Conservation (phyloP, 179 eudicot genomes). For the Gypsophila paniculata region DNA sequence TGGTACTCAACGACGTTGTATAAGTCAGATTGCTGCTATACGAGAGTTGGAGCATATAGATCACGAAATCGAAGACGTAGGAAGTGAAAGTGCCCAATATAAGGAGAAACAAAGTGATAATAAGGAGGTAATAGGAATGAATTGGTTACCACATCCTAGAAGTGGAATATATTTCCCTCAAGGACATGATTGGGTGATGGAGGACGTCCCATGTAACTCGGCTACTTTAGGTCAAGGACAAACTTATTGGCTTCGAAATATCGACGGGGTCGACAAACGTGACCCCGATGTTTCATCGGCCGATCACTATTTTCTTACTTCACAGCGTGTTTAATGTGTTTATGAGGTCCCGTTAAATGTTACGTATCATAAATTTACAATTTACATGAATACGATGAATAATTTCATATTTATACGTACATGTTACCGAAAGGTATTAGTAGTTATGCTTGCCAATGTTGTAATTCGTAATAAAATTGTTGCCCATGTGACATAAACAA, state of each 20-base stretch:
- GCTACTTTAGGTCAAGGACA: slow-evolving; percentile 28
- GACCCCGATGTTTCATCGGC: slow-evolving; percentile 24
- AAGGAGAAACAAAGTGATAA: too few species aligned
- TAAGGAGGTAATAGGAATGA: not conserved
- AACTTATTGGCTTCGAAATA: slow-evolving; percentile 43
- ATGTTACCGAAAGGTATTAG: too few species aligned
- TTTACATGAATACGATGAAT: too few species aligned
- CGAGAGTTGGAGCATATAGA: not conserved
- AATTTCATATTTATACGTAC: too few species aligned
- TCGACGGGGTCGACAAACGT: slow-evolving; percentile 40
- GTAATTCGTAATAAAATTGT: too few species aligned
- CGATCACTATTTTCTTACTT: slow-evolving; percentile 17
- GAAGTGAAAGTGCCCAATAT: not conserved
- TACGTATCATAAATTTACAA: too few species aligned
- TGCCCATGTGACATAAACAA: too few species aligned
- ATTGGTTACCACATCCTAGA: slow-evolving; percentile 50
- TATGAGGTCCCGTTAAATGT: too few species aligned
- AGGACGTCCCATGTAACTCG: slow-evolving; percentile 38
- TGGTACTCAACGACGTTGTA: not conserved
- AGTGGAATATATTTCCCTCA: slow-evolving; percentile 46
- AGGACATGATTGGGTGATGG: slow-evolving; percentile 55
- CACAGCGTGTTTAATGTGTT: too few species aligned
- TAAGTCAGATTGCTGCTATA: not conserved
- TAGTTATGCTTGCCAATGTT: too few species aligned
- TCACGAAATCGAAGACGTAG: not conserved